Evolutionary conservation across 371 early-diverging fungal genomes (phyloP), one percentile per base, ranked within the genome.

Genomic region (Zancudomyces culisetae): DNA sequence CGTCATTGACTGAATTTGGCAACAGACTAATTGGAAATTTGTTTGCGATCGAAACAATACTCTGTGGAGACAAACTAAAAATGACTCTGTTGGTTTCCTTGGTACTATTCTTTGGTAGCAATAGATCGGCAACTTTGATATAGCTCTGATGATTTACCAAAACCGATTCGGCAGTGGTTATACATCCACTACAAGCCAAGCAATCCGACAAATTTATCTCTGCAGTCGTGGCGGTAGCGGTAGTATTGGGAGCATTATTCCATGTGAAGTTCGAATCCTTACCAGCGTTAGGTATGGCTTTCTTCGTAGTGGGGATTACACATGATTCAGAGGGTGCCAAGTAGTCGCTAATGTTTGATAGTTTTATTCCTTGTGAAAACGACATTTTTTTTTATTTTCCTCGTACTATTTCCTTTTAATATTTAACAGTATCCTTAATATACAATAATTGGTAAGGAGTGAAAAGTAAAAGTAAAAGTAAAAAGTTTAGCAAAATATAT

Each of bases 131-230:
- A 20, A 97, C 69, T 59, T 95, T 90, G 51, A 85, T 76, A 60
- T 90, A 84, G 1, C 83, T 83, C 70, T 97, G 98, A 74, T 83
- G 72, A 0, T 83, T 75, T 48, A 97, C 81, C 30, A 97, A 67
- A 0, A 95, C 83, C 47, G 83, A 83, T 65, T 97, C 98, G 2
- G 98, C 95, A 0, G 93, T 90, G 2, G 98, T 97, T 53, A 97
- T 85, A 66, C 98, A 97, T 12, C 95, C 98, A 69, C 90, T 89
- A 83, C 98, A 97, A 2, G 98, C 95, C 23, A 97, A 72, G 62
- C 98, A 97, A 70, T 97, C 98, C 60, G 90, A 87, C 27, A 97
- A 64, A 13, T 82, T 76, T 41, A 95, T 90, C 3, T 74, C 70
- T 1, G 93, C 94, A n/a, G n/a, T n/a, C n/a, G n/a, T n/a, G n/a